Conservation (phyloP, 192 early-diverging fungal species). For the Backusella tarrabulga region DNA sequence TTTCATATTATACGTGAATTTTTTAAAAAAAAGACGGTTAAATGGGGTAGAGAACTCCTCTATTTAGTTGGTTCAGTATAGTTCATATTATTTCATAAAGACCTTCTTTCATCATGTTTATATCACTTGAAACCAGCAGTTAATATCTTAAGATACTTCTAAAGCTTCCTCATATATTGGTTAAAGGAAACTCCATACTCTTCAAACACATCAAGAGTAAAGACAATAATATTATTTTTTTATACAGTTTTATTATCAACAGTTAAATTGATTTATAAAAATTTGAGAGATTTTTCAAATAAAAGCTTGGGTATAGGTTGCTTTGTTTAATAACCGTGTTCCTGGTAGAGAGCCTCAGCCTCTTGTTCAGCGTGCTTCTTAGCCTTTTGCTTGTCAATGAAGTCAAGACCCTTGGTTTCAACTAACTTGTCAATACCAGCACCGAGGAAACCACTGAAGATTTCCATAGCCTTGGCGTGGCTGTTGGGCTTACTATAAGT, state of each 20-base stretch:
- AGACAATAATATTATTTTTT: neutral
- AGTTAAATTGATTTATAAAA: neutral
- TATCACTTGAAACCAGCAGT: neutral
- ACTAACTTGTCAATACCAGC: constrained; percentile 45
- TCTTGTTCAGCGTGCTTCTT: constrained; percentile 46
- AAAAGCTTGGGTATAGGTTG: neutral
- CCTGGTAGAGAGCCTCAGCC: constrained; percentile 32
- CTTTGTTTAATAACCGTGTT: neutral
- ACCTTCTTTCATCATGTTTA: neutral
- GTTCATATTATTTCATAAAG: neutral
- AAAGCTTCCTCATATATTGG: neutral
- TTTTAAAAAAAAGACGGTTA: neutral
- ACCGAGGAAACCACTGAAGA: constrained; percentile 43
- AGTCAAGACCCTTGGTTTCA: constrained; percentile 53
- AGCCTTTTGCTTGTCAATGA: constrained; percentile 46
- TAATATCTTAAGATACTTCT: neutral
- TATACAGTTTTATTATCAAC: neutral
- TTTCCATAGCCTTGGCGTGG: constrained; percentile 44
- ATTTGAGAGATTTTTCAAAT: neutral
- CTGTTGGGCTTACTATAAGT: constrained; percentile 23
- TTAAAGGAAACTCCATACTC: neutral
- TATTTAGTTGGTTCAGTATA: neutral
- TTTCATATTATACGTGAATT: neutral
- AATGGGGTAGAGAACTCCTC: neutral
- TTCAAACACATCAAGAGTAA: neutral